phyloP scores from a whole-genome alignment of 129 eudicot species.

The Arctium minus region DNA sequence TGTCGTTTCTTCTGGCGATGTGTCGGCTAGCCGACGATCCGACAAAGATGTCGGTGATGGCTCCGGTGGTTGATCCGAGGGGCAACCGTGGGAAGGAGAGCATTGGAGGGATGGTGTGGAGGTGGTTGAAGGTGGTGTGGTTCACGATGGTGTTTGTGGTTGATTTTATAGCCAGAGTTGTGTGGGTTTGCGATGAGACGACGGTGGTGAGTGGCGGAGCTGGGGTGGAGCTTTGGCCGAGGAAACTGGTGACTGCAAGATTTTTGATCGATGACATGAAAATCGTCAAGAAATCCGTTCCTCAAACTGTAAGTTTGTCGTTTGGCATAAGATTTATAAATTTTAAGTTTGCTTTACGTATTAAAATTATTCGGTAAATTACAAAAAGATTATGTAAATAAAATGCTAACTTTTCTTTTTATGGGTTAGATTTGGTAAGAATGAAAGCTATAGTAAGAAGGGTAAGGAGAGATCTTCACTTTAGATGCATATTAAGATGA shows the following conservation, averaged over 20 bases:
- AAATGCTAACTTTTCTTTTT: neutral
- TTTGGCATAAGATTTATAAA: too few relatives aligned
- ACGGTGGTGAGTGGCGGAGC: conserved; percentile 72
- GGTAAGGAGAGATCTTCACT: too few relatives aligned
- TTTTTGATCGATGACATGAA: conserved; percentile 75
- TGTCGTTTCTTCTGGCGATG: conserved; percentile 54
- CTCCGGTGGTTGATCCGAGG: neutral
- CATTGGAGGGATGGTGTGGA: conserved; percentile 21
- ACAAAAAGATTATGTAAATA: neutral
- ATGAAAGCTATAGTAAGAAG: too few relatives aligned
- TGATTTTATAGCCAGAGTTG: conserved; percentile 45
- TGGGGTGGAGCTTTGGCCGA: conserved; percentile 93
- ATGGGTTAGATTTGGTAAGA: too few relatives aligned
- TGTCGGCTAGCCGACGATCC: conserved; percentile 59
- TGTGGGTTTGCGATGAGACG: conserved; percentile 57
- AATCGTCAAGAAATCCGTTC: conserved; percentile 50
- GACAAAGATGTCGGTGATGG: conserved; percentile 24
- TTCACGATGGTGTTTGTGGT: conserved; percentile 45
- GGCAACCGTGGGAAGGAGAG: neutral
- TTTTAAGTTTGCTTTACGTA: neutral
- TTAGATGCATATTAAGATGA: too few relatives aligned
- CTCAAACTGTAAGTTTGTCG: conserved; percentile 43
- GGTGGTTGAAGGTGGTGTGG: conserved; percentile 45
- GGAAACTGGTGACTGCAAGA: conserved; percentile 63
- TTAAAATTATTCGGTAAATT: neutral